phyloP scores from a whole-genome alignment of 345 rosid species.

The Melaleuca alternifolia region DNA sequence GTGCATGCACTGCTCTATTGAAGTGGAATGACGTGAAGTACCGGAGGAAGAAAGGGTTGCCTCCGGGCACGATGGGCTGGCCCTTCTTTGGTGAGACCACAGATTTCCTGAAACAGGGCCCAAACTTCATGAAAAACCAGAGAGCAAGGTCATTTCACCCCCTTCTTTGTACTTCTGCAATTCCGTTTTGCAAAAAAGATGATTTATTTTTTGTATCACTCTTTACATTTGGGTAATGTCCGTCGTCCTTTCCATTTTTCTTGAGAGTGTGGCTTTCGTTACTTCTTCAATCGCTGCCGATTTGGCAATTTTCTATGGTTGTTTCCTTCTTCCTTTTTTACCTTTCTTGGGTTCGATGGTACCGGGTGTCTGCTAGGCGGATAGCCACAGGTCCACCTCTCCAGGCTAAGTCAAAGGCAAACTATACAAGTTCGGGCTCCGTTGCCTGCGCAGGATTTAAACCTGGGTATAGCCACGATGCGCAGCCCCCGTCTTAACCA shows the following conservation, averaged over 20 bases:
- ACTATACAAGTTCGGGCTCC: neutral
- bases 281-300: neutral
- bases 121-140: conserved; percentile 67
- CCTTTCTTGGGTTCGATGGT: neutral
- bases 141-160: conserved; percentile 35
- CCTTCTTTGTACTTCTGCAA: neutral
- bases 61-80: conserved; percentile 96
- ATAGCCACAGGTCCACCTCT: neutral
- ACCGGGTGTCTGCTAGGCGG: neutral
- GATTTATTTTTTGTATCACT: neutral
- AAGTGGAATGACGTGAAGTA: conserved; percentile 66
- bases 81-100: conserved; percentile 79
- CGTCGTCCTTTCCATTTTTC: neutral
- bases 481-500: no score
- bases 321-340: neutral
- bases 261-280: neutral
- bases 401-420: neutral
- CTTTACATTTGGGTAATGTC: neutral
- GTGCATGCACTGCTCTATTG: conserved; percentile 44
- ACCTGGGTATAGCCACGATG: neutral
- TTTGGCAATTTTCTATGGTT: neutral
- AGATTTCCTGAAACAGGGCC: conserved; percentile 69
- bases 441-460: neutral
- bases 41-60: conserved; percentile 47
- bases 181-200: neutral